Conservation (phyloP, 2,329 filamentous ascomycete genomes). For the Aspergillus alliaceus region DNA sequence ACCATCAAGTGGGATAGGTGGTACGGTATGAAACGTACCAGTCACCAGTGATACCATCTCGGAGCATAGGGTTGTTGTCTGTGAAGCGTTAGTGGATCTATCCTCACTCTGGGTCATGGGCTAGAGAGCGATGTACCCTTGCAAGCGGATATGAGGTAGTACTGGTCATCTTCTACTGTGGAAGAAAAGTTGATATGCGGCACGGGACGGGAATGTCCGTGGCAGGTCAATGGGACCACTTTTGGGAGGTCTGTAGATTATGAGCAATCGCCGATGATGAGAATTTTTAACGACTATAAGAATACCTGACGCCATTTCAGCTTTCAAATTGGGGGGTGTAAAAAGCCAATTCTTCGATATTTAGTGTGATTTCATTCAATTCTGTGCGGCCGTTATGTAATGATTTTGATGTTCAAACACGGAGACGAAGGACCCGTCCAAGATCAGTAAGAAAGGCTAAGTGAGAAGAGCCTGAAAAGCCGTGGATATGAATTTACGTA, state of each 20-base stretch:
- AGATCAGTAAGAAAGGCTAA: conserved; percentile 10
- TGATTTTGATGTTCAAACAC: conserved; percentile 11
- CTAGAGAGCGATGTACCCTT: conserved; percentile 64
- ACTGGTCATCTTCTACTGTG: conserved; percentile 76
- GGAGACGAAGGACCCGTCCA: conserved; percentile 8
- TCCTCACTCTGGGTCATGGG: neutral
- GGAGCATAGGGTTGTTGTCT: conserved; percentile 99
- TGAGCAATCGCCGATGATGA: conserved; percentile 2
- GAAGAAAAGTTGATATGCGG: conserved; percentile 89
- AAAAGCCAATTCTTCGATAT: neutral
- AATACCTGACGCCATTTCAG: conserved; percentile 27
- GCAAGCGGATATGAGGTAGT: conserved; percentile 91
- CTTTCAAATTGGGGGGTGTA: conserved; percentile 6
- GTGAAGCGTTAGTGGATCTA: conserved; percentile 8
- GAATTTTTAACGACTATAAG: neutral
- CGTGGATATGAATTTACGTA: conserved; percentile 22
- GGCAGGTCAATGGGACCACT: conserved; percentile 87
- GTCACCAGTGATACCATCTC: conserved; percentile 91
- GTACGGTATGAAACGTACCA: conserved; percentile 58
- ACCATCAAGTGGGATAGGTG: neutral
- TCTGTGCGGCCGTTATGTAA: conserved; percentile 17
- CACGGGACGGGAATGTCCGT: conserved; percentile 89
- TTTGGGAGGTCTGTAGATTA: conserved; percentile 41
- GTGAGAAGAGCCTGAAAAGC: conserved; percentile 8
- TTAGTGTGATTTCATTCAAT: conserved; percentile 8